These are phyloP conservation scores for Eleusine coracana DNA, from an alignment of 176 grass and related monocot genomes.

Conservation along the genomic window DNA sequence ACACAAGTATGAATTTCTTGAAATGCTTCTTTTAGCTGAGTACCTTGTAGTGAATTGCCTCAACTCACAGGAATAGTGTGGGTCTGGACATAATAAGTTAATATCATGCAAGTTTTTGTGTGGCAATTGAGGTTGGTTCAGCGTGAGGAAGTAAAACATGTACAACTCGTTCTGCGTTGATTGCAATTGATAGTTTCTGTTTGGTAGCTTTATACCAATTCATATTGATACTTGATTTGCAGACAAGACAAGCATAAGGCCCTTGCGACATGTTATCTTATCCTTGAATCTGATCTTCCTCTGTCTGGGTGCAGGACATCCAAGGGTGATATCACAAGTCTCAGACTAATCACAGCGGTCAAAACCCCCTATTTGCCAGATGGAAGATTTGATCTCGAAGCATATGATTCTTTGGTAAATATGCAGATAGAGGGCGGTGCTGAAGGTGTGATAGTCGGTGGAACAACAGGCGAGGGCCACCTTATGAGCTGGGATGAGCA, in stretches of 20 bases:
- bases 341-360: slow-evolving; percentile 77
- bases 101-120: neutral
- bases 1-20: neutral
- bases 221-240: neutral
- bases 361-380: slow-evolving; percentile 98
- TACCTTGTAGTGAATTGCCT: neutral
- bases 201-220: neutral
- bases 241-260: neutral
- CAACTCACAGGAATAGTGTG: neutral
- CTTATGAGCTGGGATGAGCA: slow-evolving; percentile 99
- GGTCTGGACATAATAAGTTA: neutral
- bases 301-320: slow-evolving; percentile 67
- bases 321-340: slow-evolving; percentile 63
- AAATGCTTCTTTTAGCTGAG: neutral
- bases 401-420: slow-evolving; percentile 80
- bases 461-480: slow-evolving; percentile 90
- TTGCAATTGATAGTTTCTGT: neutral
- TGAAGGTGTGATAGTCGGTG: slow-evolving; percentile 91
- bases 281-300: slow-evolving; percentile 6
- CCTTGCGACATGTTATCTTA: slow-evolving; percentile 2
- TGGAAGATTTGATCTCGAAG: slow-evolving; percentile 98
- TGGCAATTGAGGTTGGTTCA: neutral
- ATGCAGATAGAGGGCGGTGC: slow-evolving; percentile 73
- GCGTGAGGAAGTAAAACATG: neutral
- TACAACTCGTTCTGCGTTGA: neutral